Conservation (phyloP, 306 rosid species). For the Quercus dentata region DNA sequence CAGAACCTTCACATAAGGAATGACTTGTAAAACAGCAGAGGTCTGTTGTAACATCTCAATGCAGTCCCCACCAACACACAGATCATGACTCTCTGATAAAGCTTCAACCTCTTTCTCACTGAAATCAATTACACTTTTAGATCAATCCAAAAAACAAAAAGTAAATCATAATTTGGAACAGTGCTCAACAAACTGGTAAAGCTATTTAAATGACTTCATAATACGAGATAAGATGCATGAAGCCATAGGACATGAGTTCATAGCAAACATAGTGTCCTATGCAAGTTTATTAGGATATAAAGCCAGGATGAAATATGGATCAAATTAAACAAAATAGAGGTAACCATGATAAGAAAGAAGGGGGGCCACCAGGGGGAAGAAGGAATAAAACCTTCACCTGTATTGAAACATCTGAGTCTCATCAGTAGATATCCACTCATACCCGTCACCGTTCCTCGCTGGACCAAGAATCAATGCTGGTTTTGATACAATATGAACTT, state of each 20-base stretch:
- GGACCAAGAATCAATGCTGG: constrained; percentile 77
- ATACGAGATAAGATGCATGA: neutral
- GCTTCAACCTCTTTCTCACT: constrained; percentile 78
- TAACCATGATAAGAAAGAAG: neutral
- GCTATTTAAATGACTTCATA: neutral
- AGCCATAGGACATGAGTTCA: neutral
- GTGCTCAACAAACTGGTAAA: constrained; percentile 8
- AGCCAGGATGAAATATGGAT: neutral
- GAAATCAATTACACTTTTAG: constrained; percentile 21
- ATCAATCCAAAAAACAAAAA: constrained; percentile 13
- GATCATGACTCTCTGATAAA: constrained; percentile 86
- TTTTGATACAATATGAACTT: constrained; percentile 90
- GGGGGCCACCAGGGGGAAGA: neutral
- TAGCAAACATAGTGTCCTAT: neutral
- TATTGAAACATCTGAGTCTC: constrained; percentile 64
- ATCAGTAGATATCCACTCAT: constrained; percentile 89
- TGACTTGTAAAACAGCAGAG: constrained; percentile 63
- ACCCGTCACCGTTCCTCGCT: constrained; percentile 50
- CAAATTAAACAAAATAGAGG: neutral
- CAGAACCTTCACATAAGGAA: constrained; percentile 83
- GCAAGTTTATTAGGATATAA: neutral
- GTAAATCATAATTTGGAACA: neutral
- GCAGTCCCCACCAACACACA: constrained; percentile 97
- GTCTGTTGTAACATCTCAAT: constrained; percentile 86
- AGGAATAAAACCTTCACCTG: constrained; percentile 41